These are phyloP conservation scores for Noccaea bulbosa DNA, from an alignment of 345 rosid species.

Conservation along the genomic window DNA sequence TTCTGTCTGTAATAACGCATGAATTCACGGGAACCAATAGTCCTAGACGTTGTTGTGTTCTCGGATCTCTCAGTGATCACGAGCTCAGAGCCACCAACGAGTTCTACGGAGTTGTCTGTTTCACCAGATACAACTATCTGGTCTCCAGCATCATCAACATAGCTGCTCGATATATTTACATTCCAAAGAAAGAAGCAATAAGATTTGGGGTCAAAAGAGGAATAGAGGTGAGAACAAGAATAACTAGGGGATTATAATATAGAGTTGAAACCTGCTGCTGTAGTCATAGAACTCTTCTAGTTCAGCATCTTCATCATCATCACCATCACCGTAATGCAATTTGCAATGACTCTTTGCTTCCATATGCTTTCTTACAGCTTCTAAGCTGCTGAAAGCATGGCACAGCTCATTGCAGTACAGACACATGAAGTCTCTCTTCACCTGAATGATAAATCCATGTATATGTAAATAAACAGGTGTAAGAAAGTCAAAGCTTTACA, in stretches of 20 bases:
- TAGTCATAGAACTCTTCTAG: conserved; percentile 96
- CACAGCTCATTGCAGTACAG: conserved; percentile 84
- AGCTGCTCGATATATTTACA: conserved; percentile 50
- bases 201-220: neutral
- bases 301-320: conserved; percentile 89
- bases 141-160: conserved; percentile 74
- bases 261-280: conserved; percentile 69
- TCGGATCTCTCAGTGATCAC: conserved; percentile 66
- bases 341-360: conserved; percentile 92
- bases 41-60: conserved; percentile 51
- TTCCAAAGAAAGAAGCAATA: conserved; percentile 16
- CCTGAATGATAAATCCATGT: conserved; percentile 48
- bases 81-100: conserved; percentile 88
- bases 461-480: neutral
- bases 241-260: conserved; percentile 7
- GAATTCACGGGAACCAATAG: conserved; percentile 89
- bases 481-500: neutral
- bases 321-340: conserved; percentile 90
- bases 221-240: conserved; percentile 1
- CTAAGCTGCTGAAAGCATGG: conserved; percentile 77
- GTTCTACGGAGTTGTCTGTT: conserved; percentile 56
- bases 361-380: conserved; percentile 98
- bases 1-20: conserved; percentile 89
- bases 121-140: conserved; percentile 72
- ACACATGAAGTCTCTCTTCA: conserved; percentile 83